Conservation (phyloP, 2,329 filamentous ascomycete species). For the Aspergillus pseudoviridinutans region DNA sequence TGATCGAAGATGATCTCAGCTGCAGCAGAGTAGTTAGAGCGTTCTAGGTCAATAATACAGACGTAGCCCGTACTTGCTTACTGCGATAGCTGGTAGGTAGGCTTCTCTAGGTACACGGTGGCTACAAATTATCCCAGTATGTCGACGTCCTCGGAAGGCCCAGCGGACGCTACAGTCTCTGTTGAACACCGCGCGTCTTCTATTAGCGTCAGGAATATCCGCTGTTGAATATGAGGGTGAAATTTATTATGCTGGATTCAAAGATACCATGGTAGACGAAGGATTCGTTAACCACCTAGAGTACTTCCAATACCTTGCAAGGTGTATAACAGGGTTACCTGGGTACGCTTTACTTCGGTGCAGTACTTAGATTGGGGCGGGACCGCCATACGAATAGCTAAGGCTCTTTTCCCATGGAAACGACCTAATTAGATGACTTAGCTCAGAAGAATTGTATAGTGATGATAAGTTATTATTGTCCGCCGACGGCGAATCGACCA, state of each 20-base stretch:
- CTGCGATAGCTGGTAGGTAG: background rate
- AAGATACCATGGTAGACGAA: background rate
- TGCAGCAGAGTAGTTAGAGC: background rate
- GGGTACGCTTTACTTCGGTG: background rate
- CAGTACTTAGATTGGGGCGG: background rate
- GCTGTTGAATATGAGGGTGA: background rate
- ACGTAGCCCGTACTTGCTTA: background rate
- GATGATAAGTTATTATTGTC: too few species aligned
- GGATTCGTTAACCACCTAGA: background rate
- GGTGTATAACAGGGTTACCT: background rate
- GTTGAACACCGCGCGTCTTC: background rate
- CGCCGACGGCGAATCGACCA: too few species aligned
- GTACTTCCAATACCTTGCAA: too few species aligned
- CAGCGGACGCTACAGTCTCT: background rate
- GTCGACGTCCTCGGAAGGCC: background rate
- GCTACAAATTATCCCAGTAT: background rate
- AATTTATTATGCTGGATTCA: background rate
- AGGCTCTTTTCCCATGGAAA: background rate
- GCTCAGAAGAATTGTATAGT: background rate
- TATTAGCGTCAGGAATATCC: too few species aligned
- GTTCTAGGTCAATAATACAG: background rate
- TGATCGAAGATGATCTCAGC: background rate
- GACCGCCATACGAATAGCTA: background rate
- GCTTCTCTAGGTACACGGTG: background rate
- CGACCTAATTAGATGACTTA: background rate